Percentiles rank a stretch among this genome's conserved stretches.
phyloP scores from a whole-genome alignment of 192 early-diverging fungal species.

The Coemansia sp. region DNA sequence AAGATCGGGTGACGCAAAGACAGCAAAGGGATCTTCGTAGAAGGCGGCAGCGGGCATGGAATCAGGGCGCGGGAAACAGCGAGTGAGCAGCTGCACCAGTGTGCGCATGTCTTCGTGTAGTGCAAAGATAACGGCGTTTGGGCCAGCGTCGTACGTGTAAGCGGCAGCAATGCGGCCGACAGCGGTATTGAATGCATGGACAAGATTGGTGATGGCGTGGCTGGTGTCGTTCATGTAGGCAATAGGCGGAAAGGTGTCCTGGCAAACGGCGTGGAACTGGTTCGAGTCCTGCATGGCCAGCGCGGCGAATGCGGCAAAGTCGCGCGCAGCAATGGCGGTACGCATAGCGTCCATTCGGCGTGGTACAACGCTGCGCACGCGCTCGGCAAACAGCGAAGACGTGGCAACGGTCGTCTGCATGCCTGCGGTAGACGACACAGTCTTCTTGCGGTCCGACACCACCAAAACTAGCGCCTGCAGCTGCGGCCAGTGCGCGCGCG shows the following conservation, averaged over 20 bases:
- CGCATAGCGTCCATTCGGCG: constrained; percentile 86
- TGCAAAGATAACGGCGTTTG: constrained; percentile 96
- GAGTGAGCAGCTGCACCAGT: constrained; percentile 78
- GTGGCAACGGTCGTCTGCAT: constrained; percentile 98
- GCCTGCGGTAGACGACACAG: constrained; percentile 85
- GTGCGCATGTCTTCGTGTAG: constrained; percentile 76
- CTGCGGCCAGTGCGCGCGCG: constrained; percentile 91
- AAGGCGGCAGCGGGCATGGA: constrained; percentile 31
- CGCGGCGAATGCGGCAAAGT: constrained; percentile 92
- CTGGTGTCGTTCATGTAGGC: constrained; percentile 97
- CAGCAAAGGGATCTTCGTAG: constrained; percentile 61
- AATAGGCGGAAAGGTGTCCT: constrained; percentile 99
- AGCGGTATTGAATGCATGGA: constrained; percentile 79
- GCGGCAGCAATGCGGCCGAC: constrained; percentile 70
- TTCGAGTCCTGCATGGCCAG: constrained; percentile 98
- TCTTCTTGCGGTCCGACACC: constrained; percentile 90
- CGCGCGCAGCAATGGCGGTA: constrained; percentile 73
- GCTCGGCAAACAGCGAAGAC: constrained; percentile 79
- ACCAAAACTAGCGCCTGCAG: constrained; percentile 94
- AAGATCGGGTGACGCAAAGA: constrained; percentile 58
- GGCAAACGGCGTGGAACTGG: constrained; percentile 97
- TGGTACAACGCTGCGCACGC: constrained; percentile 85
- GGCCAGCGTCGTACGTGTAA: constrained; percentile 99
- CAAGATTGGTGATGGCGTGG: constrained; percentile 76
- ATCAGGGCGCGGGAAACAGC: constrained; percentile 75